A percentile compares a stretch with the other conserved stretches of the same genome.
Conservation (phyloP, 352 stramenopile genomes). For the Globisporangium rhizosaccharum region DNA sequence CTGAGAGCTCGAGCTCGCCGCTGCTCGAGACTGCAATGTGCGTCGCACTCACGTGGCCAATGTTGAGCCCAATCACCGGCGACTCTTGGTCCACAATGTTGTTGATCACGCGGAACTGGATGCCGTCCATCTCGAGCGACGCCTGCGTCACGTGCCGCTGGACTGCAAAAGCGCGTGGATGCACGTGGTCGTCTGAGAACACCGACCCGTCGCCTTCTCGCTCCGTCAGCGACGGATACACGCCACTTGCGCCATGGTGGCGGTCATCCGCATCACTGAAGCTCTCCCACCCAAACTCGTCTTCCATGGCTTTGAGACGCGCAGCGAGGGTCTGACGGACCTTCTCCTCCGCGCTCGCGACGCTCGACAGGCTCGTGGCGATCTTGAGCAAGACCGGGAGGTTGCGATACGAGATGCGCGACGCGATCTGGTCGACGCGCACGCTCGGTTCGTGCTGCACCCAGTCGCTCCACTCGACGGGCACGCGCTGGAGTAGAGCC, state of each 20-base stretch:
- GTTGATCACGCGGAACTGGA: conserved; percentile 76
- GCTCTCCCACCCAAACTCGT: conserved; percentile 39
- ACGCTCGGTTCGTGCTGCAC: conserved; percentile 31
- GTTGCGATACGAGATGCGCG: conserved; percentile 63
- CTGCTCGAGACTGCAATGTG: conserved; percentile 26
- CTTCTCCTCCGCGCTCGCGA: conserved; percentile 36
- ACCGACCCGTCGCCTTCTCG: conserved; percentile 9
- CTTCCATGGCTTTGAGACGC: conserved; percentile 26
- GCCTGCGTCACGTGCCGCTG: conserved; percentile 20
- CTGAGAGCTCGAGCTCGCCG: conserved; percentile 24
- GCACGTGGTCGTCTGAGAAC: background rate
- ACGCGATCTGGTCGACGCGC: conserved; percentile 46
- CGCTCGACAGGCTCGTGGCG: conserved; percentile 23
- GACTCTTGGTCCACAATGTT: conserved; percentile 80
- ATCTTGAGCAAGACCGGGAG: conserved; percentile 65
- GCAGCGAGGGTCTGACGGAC: conserved; percentile 33
- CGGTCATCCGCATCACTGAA: conserved; percentile 28
- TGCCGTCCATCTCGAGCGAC: conserved; percentile 26
- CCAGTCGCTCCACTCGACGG: conserved; percentile 46
- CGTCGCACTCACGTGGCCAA: conserved; percentile 31
- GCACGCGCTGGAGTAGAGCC: conserved; percentile 20
- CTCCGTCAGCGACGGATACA: conserved; percentile 34
- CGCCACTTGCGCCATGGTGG: conserved; percentile 20
- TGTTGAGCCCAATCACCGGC: conserved; percentile 61
- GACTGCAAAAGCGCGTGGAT: background rate